Percentiles rank a stretch among this genome's conserved stretches.
These are phyloP conservation scores for Eucalyptus shirleyi DNA, from an alignment of 345 rosid species.

Conservation along the genomic window DNA sequence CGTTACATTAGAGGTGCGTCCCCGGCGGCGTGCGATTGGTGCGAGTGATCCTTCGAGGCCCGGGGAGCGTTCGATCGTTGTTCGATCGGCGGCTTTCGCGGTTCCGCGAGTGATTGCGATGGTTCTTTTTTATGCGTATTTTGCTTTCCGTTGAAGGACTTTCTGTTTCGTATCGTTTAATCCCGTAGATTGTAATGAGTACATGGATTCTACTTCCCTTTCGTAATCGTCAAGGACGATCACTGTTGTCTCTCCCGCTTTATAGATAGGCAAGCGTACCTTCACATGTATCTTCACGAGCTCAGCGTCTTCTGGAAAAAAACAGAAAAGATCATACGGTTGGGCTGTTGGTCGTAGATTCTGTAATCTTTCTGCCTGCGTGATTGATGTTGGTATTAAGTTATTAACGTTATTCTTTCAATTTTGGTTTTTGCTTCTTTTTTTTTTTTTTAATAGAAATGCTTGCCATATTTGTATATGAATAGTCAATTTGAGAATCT, in stretches of 20 bases:
- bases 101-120: not conserved
- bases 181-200: not conserved
- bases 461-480: not conserved
- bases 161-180: not conserved
- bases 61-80: not conserved
- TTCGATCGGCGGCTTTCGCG: not conserved
- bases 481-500: not conserved
- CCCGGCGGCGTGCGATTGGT: not conserved
- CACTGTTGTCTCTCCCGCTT: not conserved
- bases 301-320: not conserved
- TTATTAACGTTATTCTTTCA: not conserved
- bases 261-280: not conserved
- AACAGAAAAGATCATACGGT: not conserved
- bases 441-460: not conserved
- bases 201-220: not conserved
- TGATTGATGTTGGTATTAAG: not conserved
- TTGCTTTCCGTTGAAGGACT: not conserved
- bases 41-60: not conserved
- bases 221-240: not conserved
- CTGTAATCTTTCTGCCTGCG: not conserved
- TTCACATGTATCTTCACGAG: not conserved
- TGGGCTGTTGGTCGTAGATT: not conserved
- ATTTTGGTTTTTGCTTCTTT: not conserved
- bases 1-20: slow-evolving; percentile 2
- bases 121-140: not conserved